These are phyloP conservation scores for Omphalotus guepiniiformis DNA, from an alignment of 768 basidiomycete species.

Conservation along the genomic window DNA sequence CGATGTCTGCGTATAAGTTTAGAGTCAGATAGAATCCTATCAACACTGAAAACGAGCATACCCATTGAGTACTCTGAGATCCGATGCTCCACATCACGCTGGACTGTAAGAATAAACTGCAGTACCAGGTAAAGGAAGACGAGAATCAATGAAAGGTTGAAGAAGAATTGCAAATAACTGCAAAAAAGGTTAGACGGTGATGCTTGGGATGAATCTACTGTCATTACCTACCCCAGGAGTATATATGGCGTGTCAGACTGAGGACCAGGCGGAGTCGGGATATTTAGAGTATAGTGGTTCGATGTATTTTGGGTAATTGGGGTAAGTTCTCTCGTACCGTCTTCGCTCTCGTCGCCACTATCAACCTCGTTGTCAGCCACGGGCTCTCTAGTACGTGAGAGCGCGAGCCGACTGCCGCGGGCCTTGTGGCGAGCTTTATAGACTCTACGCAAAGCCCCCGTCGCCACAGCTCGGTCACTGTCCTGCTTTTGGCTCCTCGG, in stretches of 20 bases:
- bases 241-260: constrained; percentile 74
- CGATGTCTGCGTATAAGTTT: constrained; percentile 54
- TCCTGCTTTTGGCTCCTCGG: constrained; percentile 33
- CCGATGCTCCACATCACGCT: constrained; percentile 83
- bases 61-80: constrained; percentile 88
- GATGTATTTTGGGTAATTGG: constrained; percentile 54
- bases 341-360: constrained; percentile 38
- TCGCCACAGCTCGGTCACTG: constrained; percentile 49
- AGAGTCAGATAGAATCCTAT: constrained; percentile 3
- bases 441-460: constrained; percentile 62
- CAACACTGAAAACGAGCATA: constrained; percentile 33
- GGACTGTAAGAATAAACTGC: constrained; percentile 86
- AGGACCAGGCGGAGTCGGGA: constrained; percentile 55
- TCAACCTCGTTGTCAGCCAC: constrained; percentile 37
- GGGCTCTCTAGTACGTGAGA: constrained; percentile 21
- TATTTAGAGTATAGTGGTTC: constrained; percentile 81
- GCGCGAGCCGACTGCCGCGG: constrained; percentile 23
- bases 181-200: constrained; percentile 12
- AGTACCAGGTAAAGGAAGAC: constrained; percentile 82
- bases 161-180: constrained; percentile 92
- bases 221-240: constrained; percentile 68
- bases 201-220: constrained; percentile 4
- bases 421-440: constrained; percentile 57
- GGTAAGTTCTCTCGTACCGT: constrained; percentile 24
- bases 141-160: constrained; percentile 77